Conservation (phyloP, 768 basidiomycete species). For the Inosperma sp. region DNA sequence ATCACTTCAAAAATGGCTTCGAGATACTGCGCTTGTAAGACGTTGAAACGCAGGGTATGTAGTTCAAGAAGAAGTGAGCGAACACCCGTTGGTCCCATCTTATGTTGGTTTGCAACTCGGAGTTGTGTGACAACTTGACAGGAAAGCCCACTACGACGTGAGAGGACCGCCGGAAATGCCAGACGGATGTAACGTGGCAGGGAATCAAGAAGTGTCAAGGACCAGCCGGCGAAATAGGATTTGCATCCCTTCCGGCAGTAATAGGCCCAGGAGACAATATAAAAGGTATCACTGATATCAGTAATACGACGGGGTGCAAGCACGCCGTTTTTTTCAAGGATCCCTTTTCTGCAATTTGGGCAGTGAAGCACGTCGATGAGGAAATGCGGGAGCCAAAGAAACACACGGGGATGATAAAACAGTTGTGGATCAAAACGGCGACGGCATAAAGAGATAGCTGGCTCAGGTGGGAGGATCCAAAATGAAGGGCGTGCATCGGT, state of each 20-base stretch:
- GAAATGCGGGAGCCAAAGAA: constrained; percentile 22
- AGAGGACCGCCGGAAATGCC: constrained; percentile 18
- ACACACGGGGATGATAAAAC: constrained; percentile 16
- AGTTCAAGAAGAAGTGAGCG: constrained; percentile 17
- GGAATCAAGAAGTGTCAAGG: constrained; percentile 10
- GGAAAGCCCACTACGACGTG: constrained; percentile 14
- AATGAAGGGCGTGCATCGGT: not conserved
- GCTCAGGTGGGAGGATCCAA: constrained; percentile 8
- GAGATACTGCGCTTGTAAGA: constrained; percentile 19
- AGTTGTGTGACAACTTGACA: constrained; percentile 14
- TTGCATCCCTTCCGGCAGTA: constrained; percentile 21
- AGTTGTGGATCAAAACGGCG: constrained; percentile 13
- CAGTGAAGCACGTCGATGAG: constrained; percentile 15
- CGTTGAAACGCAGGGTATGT: constrained; percentile 20
- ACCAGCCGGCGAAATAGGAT: constrained; percentile 18
- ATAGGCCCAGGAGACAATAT: constrained; percentile 23
- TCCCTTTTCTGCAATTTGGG: not conserved
- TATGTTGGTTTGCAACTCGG: constrained; percentile 22
- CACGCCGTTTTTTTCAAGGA: constrained; percentile 21
- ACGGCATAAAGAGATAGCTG: not conserved
- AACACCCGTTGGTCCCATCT: constrained; percentile 23
- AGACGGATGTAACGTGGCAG: constrained; percentile 18
- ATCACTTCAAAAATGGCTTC: constrained; percentile 14
- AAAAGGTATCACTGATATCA: constrained; percentile 19
- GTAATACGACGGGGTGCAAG: constrained; percentile 17